Evolutionary conservation across 176 grass and related monocot genomes (phyloP), one percentile per base, ranked within the genome.

Genomic region (Zizania latifolia): DNA sequence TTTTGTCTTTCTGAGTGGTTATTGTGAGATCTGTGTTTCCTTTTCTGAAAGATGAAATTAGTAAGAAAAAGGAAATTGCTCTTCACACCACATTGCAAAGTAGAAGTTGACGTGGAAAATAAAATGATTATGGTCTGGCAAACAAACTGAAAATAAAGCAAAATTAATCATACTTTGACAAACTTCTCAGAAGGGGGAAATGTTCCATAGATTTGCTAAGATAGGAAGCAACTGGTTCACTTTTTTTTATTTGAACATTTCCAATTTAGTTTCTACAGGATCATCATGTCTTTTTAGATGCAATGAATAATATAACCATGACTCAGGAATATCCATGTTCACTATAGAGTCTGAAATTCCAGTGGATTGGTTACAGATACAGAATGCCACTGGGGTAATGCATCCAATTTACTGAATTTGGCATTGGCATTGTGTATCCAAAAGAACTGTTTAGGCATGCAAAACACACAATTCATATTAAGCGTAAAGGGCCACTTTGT

Each of bases 1-100:
- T 87, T 92, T 57, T 77, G 69, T 46, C 65, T 67, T 46, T 55
- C 51, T 56, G 51, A 57, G 7, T 65, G 70, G 30, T 74, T 79
- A 43, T 76, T 87, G n/a, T 67, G 65, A 55, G 62, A 21, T 86
- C 37, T 91, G 65, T 82, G 51, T 45, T 84, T 93, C 30, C 85
- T 90, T 85, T 78, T 93, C 90, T 93, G 90, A 62, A 93, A 87
- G 77, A 75, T 74, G 3, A 73, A 66, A 60, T n/a, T 8, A 53
- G n/a, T 46, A 80, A 87, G 62, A 78, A 78, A 71, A 55, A 78
- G 26, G 36, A 6, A 62, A 69, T 1, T 36, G 21, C 40, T 68
- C 74, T 3, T n/a, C 19, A 50, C 39, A 65, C 38, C 45, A 64
- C 3, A 41, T 8, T 16, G 23, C 28, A 71, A 76, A 78, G 45